Base-by-base conservation (phyloP, 331 rosid genomes). In the Pyrus hybrid region DNA sequence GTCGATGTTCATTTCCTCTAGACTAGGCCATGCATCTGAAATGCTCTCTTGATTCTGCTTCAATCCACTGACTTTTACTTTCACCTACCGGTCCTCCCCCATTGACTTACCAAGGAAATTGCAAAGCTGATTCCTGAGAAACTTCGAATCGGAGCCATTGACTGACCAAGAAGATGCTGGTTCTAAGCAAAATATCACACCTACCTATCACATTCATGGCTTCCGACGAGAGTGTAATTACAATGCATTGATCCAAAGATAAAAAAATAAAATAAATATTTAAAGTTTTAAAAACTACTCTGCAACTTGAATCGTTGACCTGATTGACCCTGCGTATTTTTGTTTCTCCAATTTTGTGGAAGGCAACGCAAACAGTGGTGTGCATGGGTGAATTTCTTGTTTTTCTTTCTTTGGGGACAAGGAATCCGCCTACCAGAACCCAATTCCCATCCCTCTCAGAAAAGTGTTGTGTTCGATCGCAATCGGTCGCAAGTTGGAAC, bases 1-100 rank as follows among this genome's bases (percentile, higher is more conserved):
- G 77, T 80, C 84, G 1, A 80, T 70, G 63, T 76, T 75, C 49
- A 80, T 28, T 53, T 80, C 80, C 72, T 54, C 72, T 13, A 80
- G 33, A 54, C 18, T 63, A 64, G 76, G 84, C 22, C 76, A 75
- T n/a, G 43, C 8, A 2, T 54, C 17, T 3, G 73, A 51, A 64
- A 64, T 64, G 21, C 18, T 62, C 37, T 26, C 67, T 25, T 28
- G n/a, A 51, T 51, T 16, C n/a, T 13, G 20, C 11, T 47, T 47
- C 54, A 28, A 25, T 30, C 67, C 21, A 25, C 0, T 25, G 1
- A 14, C 6, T 25, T 2, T 25, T 6, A 14, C 11, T 18, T 53
- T 17, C 22, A 3, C 13, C 61, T 3, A 18, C n/a, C n/a, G n/a
- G n/a, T n/a, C n/a, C n/a, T n/a, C n/a, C 25, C 63, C 29, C 33